Base-by-base conservation (phyloP, 179 eudicot genomes). In the Vitellaria paradoxa region DNA sequence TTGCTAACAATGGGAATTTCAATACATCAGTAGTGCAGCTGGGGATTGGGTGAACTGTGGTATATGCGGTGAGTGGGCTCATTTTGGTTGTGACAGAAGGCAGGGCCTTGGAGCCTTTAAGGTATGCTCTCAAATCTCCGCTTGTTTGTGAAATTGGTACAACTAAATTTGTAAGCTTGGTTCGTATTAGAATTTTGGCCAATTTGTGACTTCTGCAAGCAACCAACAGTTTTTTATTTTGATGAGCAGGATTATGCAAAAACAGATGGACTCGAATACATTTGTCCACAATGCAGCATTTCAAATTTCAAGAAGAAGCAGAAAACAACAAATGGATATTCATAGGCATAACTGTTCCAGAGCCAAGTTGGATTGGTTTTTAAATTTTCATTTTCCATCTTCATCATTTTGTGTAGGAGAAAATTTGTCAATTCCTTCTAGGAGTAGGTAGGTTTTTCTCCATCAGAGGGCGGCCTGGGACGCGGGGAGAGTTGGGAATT, bases 1-100 rank as follows among this genome's bases (percentile, higher is more conserved):
- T 52, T 75, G 70, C 76, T 76, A 68, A 77, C 26, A 42, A 56
- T 45, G 60, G 57, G 45, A n/a, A 53, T 46, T 67, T 59, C 73
- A 26, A 73, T 64, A 78, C 70, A 80, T 65, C 98, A 95, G 99
- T 95, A 93, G 99, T 61, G 99, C 97, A 57, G 98, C 99, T 21
- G 99, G 99, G 74, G 99, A 95, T 65, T 95, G 99, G 99, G 99
- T 95, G 69, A 95, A 95, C 82, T 95, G 99, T 79, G 97, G 99
- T 49, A 85, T 93, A 55, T 95, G 99, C 68, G 97, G 98, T 45
- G 98, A 95, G 86, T 95, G 99, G 99, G 99, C 98, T 21, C 99
- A 95, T 88, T 93, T 95, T 80, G 99, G 99, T n/a, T 95, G 99
- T 45, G 99, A 95, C 80, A 91, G 97, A 85, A 86, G 99, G 81